Evolutionary conservation across 1,284 basidiomycete genomes (phyloP), one percentile per base, ranked within the genome.

Genomic region (Puccinia coronata): DNA sequence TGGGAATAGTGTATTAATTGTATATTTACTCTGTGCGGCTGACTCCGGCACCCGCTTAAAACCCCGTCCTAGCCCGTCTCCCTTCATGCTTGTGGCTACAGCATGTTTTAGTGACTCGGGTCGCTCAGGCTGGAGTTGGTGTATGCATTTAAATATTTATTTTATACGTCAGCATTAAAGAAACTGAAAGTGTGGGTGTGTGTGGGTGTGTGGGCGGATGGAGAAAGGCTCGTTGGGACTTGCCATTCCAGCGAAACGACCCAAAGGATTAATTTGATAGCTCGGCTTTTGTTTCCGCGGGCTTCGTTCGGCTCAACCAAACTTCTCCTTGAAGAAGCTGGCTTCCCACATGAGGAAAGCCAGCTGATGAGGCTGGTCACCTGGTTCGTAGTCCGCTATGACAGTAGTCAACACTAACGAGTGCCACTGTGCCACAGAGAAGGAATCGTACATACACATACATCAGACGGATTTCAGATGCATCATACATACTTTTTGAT

Each of bases 391-490:
- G 28, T 16, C 57, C 34, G 57, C 25, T 59, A 3, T 31, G 57
- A n/a, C 57, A 25, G 28, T 59, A 59, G 57, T 31, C 57, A 59
- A n/a, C n/a, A n/a, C n/a, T n/a, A n/a, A n/a, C n/a, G n/a, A n/a
- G n/a, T n/a, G n/a, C n/a, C n/a, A n/a, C n/a, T n/a, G 57, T 59
- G 57, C 57, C 57, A 34, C 57, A 59, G 57, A 59, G 57, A 59
- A 34, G 57, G 8, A 53, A 53, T 53, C 14, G 9, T 47, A 53
- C 23, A n/a, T n/a, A n/a, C n/a, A n/a, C n/a, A n/a, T 14, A 31
- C 57, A 28, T 59, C 34, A 28, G 43, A 8, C 18, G 34, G 59
- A 63, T 63, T 63, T 63, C 59, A 63, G 59, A 63, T 63, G 34
- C 34, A 63, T 16, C 34, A 39, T 2, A 36, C 59, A 63, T 20